Evolutionary conservation across 2,329 filamentous ascomycete species (phyloP).

Genomic region (Fusarium sp.): DNA sequence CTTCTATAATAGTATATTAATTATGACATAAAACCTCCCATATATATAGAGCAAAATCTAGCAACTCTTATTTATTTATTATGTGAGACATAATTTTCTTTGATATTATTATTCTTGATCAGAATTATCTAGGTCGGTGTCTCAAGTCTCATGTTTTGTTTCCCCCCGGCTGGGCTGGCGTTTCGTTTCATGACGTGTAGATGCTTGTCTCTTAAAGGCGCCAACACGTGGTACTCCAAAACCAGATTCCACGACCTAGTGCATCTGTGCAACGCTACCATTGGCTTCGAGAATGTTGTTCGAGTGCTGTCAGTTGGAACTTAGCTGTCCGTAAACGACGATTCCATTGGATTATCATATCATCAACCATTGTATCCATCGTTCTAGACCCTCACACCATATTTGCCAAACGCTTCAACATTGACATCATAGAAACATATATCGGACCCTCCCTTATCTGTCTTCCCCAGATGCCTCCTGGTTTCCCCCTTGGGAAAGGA

Average conservation of each 20-base stretch:
- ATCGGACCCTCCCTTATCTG: neutral
- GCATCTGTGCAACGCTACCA: slow-evolving; percentile 1
- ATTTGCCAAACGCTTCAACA: neutral
- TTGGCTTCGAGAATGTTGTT: slow-evolving; percentile 7
- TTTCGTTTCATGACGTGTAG: slow-evolving; percentile 47
- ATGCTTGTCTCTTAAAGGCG: slow-evolving; percentile 13
- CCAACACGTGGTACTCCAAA: slow-evolving; percentile 41
- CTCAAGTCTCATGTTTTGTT: too few relatives aligned
- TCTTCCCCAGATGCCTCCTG: neutral
- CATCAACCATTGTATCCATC: neutral
- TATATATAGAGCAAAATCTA: too few relatives aligned
- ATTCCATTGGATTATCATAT: neutral
- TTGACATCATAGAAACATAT: slow-evolving; percentile 13
- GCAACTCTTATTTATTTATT: too few relatives aligned
- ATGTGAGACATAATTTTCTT: too few relatives aligned
- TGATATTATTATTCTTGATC: too few relatives aligned
- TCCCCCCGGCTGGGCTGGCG: slow-evolving; percentile 2
- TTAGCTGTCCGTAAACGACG: neutral
- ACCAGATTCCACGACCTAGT: neutral
- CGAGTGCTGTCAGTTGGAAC: slow-evolving; percentile 3
- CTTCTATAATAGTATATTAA: too few relatives aligned
- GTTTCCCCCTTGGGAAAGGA: neutral
- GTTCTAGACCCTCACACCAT: neutral
- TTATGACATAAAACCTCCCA: too few relatives aligned
- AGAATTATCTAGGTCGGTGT: too few relatives aligned